phyloP scores from a whole-genome alignment of 1,139 yeast species.

The Sugiyamaella sp. region DNA sequence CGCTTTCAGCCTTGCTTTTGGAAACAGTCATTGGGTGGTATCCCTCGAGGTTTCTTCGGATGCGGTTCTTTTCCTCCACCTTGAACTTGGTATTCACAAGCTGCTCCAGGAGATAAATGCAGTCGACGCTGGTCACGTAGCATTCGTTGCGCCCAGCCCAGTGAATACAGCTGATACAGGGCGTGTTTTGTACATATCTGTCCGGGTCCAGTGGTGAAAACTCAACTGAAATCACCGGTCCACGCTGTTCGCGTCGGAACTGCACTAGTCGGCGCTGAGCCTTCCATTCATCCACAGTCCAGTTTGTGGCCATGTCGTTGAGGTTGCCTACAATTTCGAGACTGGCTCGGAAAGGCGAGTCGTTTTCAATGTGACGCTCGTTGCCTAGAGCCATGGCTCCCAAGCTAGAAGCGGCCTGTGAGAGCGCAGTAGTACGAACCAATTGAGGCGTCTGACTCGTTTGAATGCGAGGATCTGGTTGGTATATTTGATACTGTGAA shows the following conservation, averaged over 20 bases:
- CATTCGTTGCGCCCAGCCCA: slow-evolving; percentile 57
- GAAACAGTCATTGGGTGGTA: slow-evolving; percentile 65
- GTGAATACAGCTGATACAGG: slow-evolving; percentile 59
- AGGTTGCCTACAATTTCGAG: slow-evolving; percentile 43
- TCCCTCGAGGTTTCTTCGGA: slow-evolving; percentile 67
- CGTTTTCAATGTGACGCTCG: slow-evolving; percentile 18
- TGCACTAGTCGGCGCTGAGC: slow-evolving; percentile 42
- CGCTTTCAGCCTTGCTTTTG: slow-evolving; percentile 49
- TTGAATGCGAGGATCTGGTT: slow-evolving; percentile 10
- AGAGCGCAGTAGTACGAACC: slow-evolving; percentile 38
- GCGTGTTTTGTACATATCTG: slow-evolving; percentile 38
- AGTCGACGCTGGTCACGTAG: slow-evolving; percentile 68
- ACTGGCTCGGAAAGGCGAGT: slow-evolving; percentile 34
- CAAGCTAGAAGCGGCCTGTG: slow-evolving; percentile 37
- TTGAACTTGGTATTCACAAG: slow-evolving; percentile 60
- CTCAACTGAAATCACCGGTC: slow-evolving; percentile 40
- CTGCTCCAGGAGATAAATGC: slow-evolving; percentile 60
- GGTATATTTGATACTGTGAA: slow-evolving; percentile 15
- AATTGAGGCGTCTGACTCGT: slow-evolving; percentile 30
- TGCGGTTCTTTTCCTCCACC: slow-evolving; percentile 71
- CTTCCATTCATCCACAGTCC: slow-evolving; percentile 42
- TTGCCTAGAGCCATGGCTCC: slow-evolving; percentile 26
- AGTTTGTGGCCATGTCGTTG: slow-evolving; percentile 40
- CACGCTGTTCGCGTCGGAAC: slow-evolving; percentile 43
- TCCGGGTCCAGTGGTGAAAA: slow-evolving; percentile 41